Percentiles rank a stretch among this genome's conserved stretches.
Evolutionary conservation across 495 filamentous ascomycete species (phyloP).

Genomic region (Bombardia bombarda): DNA sequence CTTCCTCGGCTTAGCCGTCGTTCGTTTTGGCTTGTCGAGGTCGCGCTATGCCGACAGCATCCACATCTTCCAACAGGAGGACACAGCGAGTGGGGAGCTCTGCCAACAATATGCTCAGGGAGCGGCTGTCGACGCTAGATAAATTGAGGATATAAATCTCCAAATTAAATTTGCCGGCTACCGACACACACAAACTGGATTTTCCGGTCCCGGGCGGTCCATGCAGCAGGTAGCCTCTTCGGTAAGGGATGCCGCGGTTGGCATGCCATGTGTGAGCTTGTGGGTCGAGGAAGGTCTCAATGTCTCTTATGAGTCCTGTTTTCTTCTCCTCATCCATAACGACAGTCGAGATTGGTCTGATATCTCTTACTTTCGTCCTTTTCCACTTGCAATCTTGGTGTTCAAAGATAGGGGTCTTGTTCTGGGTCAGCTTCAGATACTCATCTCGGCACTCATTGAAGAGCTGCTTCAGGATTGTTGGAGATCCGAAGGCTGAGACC

Average conservation of each 20-base stretch:
- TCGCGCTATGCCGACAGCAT: too few species aligned
- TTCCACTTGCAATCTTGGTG: constrained; percentile 2
- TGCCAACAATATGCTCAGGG: constrained; percentile 4
- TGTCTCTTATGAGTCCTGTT: constrained; percentile 3
- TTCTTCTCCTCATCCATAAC: constrained; percentile 6
- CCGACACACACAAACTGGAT: constrained; percentile 43
- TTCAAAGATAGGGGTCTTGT: constrained; percentile 5
- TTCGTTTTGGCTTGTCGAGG: too few species aligned
- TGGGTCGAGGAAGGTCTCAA: constrained; percentile 5
- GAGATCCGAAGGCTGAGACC: constrained; percentile 4
- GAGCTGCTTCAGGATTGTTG: constrained; percentile 1
- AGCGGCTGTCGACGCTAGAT: constrained; percentile 17
- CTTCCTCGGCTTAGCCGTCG: too few species aligned
- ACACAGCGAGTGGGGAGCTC: constrained; percentile 36
- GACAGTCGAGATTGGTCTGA: constrained; percentile 8
- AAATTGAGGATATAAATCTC: constrained; percentile 41
- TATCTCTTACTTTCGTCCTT: constrained; percentile 2
- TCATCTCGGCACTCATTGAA: constrained; percentile 1
- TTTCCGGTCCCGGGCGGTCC: constrained; percentile 45
- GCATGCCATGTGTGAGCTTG: constrained; percentile 3
- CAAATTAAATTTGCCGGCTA: constrained; percentile 35
- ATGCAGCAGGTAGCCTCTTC: constrained; percentile 40
- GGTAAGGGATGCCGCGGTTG: constrained; percentile 45
- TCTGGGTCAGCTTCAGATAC: constrained; percentile 1
- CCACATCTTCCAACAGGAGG: constrained; percentile 42